phyloP scores from a whole-genome alignment of 202 grass and related monocot species.

The Setaria viridis region DNA sequence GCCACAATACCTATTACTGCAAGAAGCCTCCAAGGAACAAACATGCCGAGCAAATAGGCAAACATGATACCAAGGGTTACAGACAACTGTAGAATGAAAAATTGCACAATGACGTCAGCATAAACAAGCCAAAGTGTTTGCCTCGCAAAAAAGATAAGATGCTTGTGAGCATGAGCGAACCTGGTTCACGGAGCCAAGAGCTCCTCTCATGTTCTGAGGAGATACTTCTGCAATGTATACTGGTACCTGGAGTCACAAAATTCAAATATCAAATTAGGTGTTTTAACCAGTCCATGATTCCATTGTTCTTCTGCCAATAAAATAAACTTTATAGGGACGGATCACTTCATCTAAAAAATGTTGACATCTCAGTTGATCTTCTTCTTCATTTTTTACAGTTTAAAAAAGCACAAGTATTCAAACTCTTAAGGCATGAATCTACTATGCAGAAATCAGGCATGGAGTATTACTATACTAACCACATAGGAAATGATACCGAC shows the following conservation, averaged over 20 bases:
- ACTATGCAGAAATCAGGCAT: not conserved
- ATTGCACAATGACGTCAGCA: slow-evolving; percentile 7
- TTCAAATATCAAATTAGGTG: not conserved
- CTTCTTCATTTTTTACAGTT: not conserved
- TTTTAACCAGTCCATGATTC: not conserved
- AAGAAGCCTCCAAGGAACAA: slow-evolving; percentile 95
- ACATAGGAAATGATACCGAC: slow-evolving; percentile 93
- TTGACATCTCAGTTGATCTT: not conserved
- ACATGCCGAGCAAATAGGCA: slow-evolving; percentile 88
- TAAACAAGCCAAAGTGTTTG: slow-evolving; percentile 13
- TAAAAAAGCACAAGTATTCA: not conserved
- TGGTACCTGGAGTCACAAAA: slow-evolving; percentile 69
- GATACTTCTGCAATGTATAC: slow-evolving; percentile 98
- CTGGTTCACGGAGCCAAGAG: slow-evolving; percentile 93
- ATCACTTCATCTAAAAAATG: not conserved
- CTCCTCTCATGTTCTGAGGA: slow-evolving; percentile 93
- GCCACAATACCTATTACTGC: slow-evolving; percentile 82
- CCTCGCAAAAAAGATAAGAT: slow-evolving; percentile 22
- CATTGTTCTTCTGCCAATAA: slow-evolving; percentile 2
- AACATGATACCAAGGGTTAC: slow-evolving; percentile 82
- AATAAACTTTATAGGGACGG: not conserved
- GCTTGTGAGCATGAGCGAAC: slow-evolving; percentile 34
- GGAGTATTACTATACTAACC: slow-evolving; percentile 48
- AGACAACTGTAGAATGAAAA: slow-evolving; percentile 57
- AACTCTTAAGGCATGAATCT: not conserved